Evolutionary conservation across 2,329 filamentous ascomycete species (phyloP), one percentile per base, ranked within the genome.

Genomic region (Aspergillus arachidicola): DNA sequence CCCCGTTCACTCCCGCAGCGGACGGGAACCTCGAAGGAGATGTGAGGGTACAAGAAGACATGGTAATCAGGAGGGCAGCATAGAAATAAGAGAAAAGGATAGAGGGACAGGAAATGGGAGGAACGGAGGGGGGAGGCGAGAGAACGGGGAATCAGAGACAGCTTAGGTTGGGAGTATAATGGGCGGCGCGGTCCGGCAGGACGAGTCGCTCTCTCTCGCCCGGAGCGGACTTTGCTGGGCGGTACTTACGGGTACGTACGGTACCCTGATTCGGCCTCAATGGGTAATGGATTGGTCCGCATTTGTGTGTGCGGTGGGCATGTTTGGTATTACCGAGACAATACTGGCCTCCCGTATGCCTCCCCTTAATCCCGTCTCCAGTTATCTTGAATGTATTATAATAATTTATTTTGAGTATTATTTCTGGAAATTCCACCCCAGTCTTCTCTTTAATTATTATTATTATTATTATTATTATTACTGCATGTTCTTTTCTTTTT

Each of bases 1-100:
- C 72, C 73, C 74, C 76, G 73, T 79, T 81, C 77, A 82, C 76
- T 78, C 78, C 80, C 79, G 78, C 73, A 69, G 71, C 68, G 73
- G 76, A 79, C 77, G 78, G 78, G 77, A 75, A 74, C 73, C 71
- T 73, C 64, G 68, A 73, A 66, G 69, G 70, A 70, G 71, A 70
- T 57, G 63, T 68, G 69, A 67, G 66, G 68, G 68, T 75, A 65
- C 58, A 69, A 73, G 70, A 62, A 75, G 74, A 74, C 78, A 80
- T 80, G 69, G 66, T 78, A 70, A 69, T 70, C 58, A 64, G 65
- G 64, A 63, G 66, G 57, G 68, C 59, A 69, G 59, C 58, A 68
- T 60, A 67, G 66, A 69, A 70, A 68, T 65, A 71, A 61, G 56
- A 64, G 63, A 56, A 68, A 68, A 67, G 67, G 54, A 64, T 59